phyloP scores from a whole-genome alignment of 2,329 filamentous ascomycete genomes.

The Pseudogymnoascus sp. region DNA sequence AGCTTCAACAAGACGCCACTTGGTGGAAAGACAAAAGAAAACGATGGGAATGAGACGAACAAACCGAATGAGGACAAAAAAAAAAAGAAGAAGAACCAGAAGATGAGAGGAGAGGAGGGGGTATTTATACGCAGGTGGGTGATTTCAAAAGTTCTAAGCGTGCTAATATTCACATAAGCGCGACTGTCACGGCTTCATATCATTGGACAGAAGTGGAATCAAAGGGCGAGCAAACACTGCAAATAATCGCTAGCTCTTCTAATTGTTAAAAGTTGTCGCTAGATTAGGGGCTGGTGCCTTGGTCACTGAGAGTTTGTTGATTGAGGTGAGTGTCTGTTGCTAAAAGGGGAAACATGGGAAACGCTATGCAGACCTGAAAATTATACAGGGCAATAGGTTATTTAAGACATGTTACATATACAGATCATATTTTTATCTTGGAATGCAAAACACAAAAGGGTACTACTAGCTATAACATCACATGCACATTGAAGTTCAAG shows the following conservation, averaged over 20 bases:
- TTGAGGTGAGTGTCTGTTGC: neutral
- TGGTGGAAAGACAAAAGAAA: neutral
- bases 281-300: neutral
- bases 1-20: neutral
- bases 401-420: neutral
- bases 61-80: neutral
- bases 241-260: neutral
- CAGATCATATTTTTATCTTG: neutral
- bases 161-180: constrained; percentile 4
- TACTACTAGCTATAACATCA: neutral
- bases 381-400: neutral
- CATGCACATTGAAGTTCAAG: neutral
- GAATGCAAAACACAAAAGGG: neutral
- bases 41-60: neutral
- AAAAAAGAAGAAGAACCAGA: neutral
- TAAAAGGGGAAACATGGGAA: neutral
- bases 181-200: neutral
- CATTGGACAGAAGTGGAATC: neutral
- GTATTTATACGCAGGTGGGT: constrained; percentile 2
- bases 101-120: neutral
- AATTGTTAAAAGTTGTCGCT: neutral
- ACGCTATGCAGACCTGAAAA: neutral
- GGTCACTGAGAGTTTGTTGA: neutral
- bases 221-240: neutral
- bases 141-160: neutral